Percentiles rank a stretch among this genome's conserved stretches.
These are phyloP conservation scores for Cucumis sativus DNA, from an alignment of 306 rosid genomes.

Conservation along the genomic window DNA sequence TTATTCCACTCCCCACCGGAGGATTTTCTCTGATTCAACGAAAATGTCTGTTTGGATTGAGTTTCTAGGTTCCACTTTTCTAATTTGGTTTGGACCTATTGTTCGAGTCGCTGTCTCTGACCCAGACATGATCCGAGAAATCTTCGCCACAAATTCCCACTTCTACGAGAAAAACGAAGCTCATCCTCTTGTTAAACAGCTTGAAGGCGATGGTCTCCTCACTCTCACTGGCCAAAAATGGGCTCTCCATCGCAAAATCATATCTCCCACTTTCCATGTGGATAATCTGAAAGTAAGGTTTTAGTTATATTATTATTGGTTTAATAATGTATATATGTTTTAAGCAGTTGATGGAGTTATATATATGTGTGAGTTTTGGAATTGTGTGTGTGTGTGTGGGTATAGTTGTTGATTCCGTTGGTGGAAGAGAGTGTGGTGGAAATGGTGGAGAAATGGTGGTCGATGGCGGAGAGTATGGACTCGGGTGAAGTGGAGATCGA, in stretches of 20 bases:
- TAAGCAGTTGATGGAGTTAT: too few species aligned
- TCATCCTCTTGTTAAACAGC: constrained; percentile 88
- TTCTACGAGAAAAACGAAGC: constrained; percentile 83
- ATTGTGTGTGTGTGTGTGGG: too few species aligned
- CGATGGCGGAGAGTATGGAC: constrained; percentile 10
- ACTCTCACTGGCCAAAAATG: constrained; percentile 91
- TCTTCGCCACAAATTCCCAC: constrained; percentile 73
- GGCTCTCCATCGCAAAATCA: constrained; percentile 82
- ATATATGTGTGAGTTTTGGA: too few species aligned
- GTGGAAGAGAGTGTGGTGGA: constrained; percentile 62
- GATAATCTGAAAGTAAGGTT: constrained; percentile 60
- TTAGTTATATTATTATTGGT: too few species aligned
- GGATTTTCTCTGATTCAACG: too few species aligned
- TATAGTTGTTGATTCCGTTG: constrained; percentile 59
- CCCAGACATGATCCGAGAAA: constrained; percentile 82
- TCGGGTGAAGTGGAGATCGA: constrained; percentile 50
- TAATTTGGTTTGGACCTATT: constrained; percentile 94
- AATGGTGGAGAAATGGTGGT: constrained; percentile 68
- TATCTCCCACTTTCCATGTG: constrained; percentile 84
- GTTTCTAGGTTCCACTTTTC: constrained; percentile 56
- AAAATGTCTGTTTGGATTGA: background rate
- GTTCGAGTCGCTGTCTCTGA: constrained; percentile 72
- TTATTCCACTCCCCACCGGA: too few species aligned
- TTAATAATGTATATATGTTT: too few species aligned
- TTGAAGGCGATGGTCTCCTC: constrained; percentile 94